Evolutionary conservation across 2,329 filamentous ascomycete genomes (phyloP), one percentile per base, ranked within the genome.

Genomic region (Ambrosiella cleistominuta): DNA sequence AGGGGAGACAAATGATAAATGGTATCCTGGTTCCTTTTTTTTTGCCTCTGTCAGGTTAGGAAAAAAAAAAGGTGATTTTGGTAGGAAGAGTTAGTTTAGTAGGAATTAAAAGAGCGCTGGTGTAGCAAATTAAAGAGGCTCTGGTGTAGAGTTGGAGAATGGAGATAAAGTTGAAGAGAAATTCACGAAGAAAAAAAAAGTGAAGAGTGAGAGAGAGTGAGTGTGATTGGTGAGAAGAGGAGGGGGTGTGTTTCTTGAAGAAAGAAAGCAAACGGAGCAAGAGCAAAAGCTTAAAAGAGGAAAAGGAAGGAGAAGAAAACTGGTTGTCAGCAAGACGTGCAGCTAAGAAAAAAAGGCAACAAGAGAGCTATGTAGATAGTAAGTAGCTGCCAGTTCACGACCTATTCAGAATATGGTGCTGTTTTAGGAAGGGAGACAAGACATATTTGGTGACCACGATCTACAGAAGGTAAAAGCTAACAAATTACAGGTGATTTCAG

Each of bases 221-320:
- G 45, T 56, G 45, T 50, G 49, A 57, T 57, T 59, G 44, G 54
- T 56, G 62, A 60, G 60, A 62, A 64, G 62, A 65, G 47, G 8
- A 27, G 17, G 47, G 27, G 11, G 11, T 51, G 47, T 8, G 19
- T 51, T 35, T 51, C 27, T 51, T 51, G 63, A 67, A 59, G 62
- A 63, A 63, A 60, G 62, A 64, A 49, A 8, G 39, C 17, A 36
- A 51, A 51, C 17, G 47, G 9, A 51, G 19, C 9, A 36, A 51
- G 47, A n/a, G 19, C 12, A 39, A 55, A 57, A 54, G 15, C 40
- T 42, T 47, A 50, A 50, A 53, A 52, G 35, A 19, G 45, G 15
- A 52, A 55, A 38, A 56, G 53, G 36, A 50, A 58, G 36, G 42
- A 58, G 52, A 44, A 45, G 9, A 47, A 49, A 40, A 45, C 12